A percentile compares a stretch with the other conserved stretches of the same genome.
Conservation (phyloP, 78 protist genomes). For the Capsaspora owczarzaki region DNA sequence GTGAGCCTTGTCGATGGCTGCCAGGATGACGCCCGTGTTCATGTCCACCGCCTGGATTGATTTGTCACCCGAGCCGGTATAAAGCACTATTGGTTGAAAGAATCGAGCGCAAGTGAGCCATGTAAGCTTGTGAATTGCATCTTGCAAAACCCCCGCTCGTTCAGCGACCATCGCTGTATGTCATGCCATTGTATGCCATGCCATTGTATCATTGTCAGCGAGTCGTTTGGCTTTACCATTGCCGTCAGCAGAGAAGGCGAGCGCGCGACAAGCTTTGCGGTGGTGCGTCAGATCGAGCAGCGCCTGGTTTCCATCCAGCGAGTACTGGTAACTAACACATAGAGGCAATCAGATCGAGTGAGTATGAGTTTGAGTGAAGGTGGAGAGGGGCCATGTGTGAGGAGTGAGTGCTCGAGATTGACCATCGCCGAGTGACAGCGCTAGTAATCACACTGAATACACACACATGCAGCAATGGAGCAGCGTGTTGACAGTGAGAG, state of each 20-base stretch:
- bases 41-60: neutral
- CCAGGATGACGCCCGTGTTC: neutral
- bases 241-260: neutral
- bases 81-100: neutral
- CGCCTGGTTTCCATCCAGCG: neutral
- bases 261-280: neutral
- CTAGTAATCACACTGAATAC: no score
- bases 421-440: no score
- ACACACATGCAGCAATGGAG: no score
- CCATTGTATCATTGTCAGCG: neutral
- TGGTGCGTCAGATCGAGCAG: neutral
- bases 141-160: neutral
- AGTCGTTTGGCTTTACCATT: neutral
- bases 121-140: neutral
- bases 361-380: no score
- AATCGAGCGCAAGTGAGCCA: neutral
- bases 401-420: no score
- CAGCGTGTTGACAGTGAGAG: no score
- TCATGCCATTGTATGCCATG: no score
- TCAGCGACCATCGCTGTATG: no score
- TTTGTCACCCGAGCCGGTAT: neutral
- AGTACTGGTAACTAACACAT: neutral
- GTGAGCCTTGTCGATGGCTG: neutral
- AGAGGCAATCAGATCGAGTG: neutral
- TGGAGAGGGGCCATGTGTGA: no score